A percentile compares a stretch with the other conserved stretches of the same genome.
Conservation (phyloP, 2,329 filamentous ascomycete genomes). For the Gliomastix tumulicola region DNA sequence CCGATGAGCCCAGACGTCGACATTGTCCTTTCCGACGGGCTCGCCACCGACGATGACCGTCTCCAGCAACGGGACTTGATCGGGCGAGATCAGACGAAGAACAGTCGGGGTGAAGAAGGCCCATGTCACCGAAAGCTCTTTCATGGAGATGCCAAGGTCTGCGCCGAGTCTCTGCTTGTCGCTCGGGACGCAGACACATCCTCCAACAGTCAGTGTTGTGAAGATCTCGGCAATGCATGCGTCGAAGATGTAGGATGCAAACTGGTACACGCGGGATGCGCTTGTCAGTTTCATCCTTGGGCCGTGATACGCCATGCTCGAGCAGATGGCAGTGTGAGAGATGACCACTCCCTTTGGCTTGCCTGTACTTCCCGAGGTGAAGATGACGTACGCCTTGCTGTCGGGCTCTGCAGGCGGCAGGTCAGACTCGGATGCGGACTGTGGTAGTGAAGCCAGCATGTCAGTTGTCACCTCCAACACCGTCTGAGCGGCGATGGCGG, state of each 20-base stretch:
- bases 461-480: neutral
- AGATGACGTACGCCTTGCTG: slow-evolving; percentile 10
- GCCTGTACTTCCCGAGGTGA: slow-evolving; percentile 14
- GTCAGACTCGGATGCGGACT: neutral
- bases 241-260: slow-evolving; percentile 7
- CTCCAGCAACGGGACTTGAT: neutral
- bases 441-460: neutral
- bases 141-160: slow-evolving; percentile 5
- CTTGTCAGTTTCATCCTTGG: slow-evolving; percentile 13
- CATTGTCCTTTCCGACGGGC: neutral
- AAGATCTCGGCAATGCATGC: slow-evolving; percentile 6
- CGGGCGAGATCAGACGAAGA: neutral
- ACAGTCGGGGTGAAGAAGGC: slow-evolving; percentile 7
- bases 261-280: slow-evolving; percentile 18
- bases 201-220: slow-evolving; percentile 4
- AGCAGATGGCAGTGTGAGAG: slow-evolving; percentile 11
- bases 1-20: neutral
- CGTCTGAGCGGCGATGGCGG: neutral
- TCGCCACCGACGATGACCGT: slow-evolving; percentile 1
- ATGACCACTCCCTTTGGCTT: slow-evolving; percentile 13
- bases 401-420: neutral
- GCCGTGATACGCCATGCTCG: slow-evolving; percentile 10
- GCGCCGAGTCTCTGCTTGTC: slow-evolving; percentile 5
- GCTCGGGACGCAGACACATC: slow-evolving; percentile 5
- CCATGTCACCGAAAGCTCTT: slow-evolving; percentile 11